These are phyloP conservation scores for Aspergillus nomiae DNA, from an alignment of 2,329 filamentous ascomycete species.

Conservation along the genomic window DNA sequence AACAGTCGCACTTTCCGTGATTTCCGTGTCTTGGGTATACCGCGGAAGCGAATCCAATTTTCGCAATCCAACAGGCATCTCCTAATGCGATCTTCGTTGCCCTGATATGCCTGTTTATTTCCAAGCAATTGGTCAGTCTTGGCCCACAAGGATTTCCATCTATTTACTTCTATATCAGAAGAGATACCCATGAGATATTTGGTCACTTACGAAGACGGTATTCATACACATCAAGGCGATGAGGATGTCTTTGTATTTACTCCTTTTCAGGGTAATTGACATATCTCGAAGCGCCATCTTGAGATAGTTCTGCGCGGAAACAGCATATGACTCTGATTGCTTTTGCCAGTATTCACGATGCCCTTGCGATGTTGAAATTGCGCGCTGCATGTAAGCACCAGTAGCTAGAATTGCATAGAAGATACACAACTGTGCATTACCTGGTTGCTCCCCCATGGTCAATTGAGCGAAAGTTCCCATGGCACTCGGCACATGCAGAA, in stretches of 20 bases:
- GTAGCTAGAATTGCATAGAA: conserved; percentile 47
- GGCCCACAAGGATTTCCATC: background rate
- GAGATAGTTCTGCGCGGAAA: conserved; percentile 34
- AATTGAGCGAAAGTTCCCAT: conserved; percentile 47
- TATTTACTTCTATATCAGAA: background rate
- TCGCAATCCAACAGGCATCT: conserved; percentile 48
- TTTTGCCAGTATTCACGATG: conserved; percentile 34
- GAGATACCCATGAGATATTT: background rate
- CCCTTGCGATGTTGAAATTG: conserved; percentile 24
- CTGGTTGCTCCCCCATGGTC: conserved; percentile 43
- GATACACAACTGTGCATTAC: conserved; percentile 41
- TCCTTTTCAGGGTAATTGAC: conserved; percentile 36
- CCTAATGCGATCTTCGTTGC: conserved; percentile 37
- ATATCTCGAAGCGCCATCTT: conserved; percentile 39
- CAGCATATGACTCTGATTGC: conserved; percentile 30
- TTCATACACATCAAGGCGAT: conserved; percentile 50
- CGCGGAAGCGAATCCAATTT: conserved; percentile 44
- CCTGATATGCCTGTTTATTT: conserved; percentile 26
- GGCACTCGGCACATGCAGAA: conserved; percentile 46
- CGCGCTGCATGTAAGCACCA: conserved; percentile 46
- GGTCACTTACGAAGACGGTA: conserved; percentile 31
- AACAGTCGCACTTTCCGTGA: conserved; percentile 47
- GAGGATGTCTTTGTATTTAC: conserved; percentile 49
- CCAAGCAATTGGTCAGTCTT: background rate
- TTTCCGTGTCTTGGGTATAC: conserved; percentile 39